Percentiles rank a stretch among this genome's conserved stretches.
These are phyloP conservation scores for Solanum chacoense DNA, from an alignment of 305 asterid genomes.

Conservation along the genomic window DNA sequence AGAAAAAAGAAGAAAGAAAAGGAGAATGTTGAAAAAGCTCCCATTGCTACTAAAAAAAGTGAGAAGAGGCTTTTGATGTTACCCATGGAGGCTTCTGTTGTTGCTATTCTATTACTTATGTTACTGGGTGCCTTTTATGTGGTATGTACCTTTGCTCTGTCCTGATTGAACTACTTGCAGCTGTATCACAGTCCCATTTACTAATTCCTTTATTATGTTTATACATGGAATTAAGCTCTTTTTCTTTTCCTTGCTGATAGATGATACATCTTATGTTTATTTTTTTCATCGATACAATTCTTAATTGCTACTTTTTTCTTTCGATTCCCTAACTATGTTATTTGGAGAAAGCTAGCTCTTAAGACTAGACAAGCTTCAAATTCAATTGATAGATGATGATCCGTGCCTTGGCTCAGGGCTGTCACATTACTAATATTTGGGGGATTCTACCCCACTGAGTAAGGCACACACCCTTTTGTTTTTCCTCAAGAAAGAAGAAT, in stretches of 20 bases:
- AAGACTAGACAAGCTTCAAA: neutral
- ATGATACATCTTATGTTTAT: neutral
- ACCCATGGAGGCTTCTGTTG: constrained; percentile 72
- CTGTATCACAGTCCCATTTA: neutral
- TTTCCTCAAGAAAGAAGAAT: neutral
- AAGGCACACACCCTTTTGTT: neutral
- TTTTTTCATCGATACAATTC: neutral
- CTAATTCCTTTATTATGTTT: neutral
- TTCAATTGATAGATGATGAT: neutral
- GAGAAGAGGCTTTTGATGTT: constrained; percentile 55
- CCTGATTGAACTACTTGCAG: neutral
- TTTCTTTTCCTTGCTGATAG: neutral
- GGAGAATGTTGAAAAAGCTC: constrained; percentile 39
- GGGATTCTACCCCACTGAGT: neutral
- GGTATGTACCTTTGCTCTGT: constrained; percentile 38
- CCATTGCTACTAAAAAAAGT: constrained; percentile 36
- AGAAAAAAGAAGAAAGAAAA: constrained; percentile 59
- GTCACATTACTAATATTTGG: neutral
- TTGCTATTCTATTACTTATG: constrained; percentile 65
- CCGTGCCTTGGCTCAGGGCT: neutral
- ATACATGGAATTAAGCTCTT: neutral
- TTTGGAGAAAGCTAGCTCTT: neutral
- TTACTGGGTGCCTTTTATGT: constrained; percentile 87
- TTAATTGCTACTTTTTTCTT: neutral
- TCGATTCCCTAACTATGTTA: neutral